phyloP scores from a whole-genome alignment of 192 early-diverging fungal species.

The Linnemannia zychae region DNA sequence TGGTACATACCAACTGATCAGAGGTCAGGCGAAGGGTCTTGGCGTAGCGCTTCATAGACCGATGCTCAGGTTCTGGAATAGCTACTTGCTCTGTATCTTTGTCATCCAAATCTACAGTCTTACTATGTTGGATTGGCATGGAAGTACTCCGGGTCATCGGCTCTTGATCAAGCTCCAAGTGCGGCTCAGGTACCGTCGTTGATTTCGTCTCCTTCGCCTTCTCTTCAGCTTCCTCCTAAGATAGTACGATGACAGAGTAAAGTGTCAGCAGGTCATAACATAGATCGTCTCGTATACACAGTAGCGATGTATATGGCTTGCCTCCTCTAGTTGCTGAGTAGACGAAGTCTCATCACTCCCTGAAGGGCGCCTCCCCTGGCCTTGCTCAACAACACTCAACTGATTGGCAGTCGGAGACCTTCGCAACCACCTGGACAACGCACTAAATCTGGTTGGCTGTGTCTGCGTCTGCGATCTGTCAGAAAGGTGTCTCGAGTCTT shows the following conservation, averaged over 20 bases:
- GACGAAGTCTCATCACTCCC: background rate
- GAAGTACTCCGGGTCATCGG: constrained; percentile 18
- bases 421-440: constrained; percentile 34
- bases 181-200: background rate
- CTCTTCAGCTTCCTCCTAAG: background rate
- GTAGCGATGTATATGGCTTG: background rate
- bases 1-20: constrained; percentile 77
- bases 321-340: background rate
- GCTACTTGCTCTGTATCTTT: background rate
- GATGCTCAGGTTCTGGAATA: background rate
- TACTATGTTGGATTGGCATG: constrained; percentile 1
- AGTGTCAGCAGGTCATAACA: background rate
- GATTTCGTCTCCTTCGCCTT: background rate
- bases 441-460: constrained; percentile 30
- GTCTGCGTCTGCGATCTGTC: constrained; percentile 17
- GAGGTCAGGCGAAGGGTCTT: constrained; percentile 93
- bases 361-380: background rate
- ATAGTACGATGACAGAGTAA: background rate
- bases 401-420: constrained; percentile 21
- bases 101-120: background rate
- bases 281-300: background rate
- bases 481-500: constrained; percentile 26
- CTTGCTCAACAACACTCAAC: constrained; percentile 14
- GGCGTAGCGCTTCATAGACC: constrained; percentile 69
- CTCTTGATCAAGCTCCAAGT: background rate